Evolutionary conservation across 257 asterid genomes (phyloP).

Genomic region (Asclepias syriaca): DNA sequence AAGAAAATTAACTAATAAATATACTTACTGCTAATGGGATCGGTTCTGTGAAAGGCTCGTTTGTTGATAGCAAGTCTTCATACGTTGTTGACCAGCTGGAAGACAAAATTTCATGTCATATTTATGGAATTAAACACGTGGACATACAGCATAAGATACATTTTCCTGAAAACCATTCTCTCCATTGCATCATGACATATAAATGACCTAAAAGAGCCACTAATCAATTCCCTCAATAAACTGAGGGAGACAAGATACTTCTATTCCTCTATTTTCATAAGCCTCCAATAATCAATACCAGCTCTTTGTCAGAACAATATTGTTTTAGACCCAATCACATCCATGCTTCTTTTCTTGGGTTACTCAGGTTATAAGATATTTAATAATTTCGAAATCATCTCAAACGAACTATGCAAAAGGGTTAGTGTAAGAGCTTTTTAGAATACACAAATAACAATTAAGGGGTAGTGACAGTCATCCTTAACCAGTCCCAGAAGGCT

Average conservation of each 20-base stretch:
- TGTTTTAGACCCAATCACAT: background rate
- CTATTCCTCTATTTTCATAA: background rate
- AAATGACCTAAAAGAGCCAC: background rate
- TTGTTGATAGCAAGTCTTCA: slow-evolving; percentile 79
- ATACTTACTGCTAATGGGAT: slow-evolving; percentile 77
- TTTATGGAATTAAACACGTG: background rate
- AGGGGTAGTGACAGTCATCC: too few relatives aligned
- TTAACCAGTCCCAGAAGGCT: too few relatives aligned
- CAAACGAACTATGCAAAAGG: background rate
- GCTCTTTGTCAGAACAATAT: background rate
- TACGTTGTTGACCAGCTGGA: slow-evolving; percentile 91
- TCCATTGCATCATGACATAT: too few relatives aligned
- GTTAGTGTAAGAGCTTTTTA: too few relatives aligned
- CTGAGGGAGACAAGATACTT: background rate
- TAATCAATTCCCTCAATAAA: background rate
- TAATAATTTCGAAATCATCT: background rate
- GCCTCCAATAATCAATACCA: background rate
- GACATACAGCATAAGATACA: too few relatives aligned
- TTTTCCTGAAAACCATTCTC: background rate
- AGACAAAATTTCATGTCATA: slow-evolving; percentile 2
- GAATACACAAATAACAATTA: background rate
- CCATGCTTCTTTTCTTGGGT: background rate
- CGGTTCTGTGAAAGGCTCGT: slow-evolving; percentile 62
- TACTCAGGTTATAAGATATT: background rate
- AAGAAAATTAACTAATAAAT: background rate